Base-by-base conservation (phyloP, 495 filamentous ascomycete species). In the Stereocaulon alpinum region DNA sequence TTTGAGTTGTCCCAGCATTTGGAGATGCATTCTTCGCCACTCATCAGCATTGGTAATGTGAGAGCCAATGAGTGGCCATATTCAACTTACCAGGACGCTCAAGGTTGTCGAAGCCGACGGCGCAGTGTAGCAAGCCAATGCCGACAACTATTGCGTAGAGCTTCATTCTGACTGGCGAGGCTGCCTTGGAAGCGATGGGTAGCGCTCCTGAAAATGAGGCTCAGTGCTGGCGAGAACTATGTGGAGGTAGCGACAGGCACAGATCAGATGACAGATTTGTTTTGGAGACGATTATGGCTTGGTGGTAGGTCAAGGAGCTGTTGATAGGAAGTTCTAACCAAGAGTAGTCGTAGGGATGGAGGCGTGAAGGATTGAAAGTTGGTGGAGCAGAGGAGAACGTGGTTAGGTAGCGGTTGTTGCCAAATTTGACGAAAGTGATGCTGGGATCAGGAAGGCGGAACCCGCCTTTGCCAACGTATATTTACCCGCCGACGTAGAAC, bases 1-100 rank as follows among this genome's bases (percentile, higher is more conserved):
- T 66, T 68, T 24, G 71, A 72, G 48, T 74, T 73, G 22, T 72
- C 72, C 73, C 71, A 71, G 61, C 76, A 78, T n/a, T 37, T 69
- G 1, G 54, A 41, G 4, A 66, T 51, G 51, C 66, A 68, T 30
- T 18, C 66, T 68, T 32, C 37, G 3, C 18, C 27, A 45, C 14
- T 41, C 17, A 58, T 61, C 18, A 61, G 59, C 32, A 32, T 55
- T 12, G 7, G 32, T 17, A 22, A 17, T 20, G 40, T 18, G 17
- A 29, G 45, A 37, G 24, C 20, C 24, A 43, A 42, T 14, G 27
- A 15, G 9, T 18, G 30, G 45, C 41, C 27, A 15, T 9, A 37
- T 42, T 34, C 18, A 18, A 41, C 5, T 30, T 54, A 61, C 62
- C 41, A 53, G 58, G 58, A 29, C 44, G 40, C 6, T 58, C 30